Evolutionary conservation across 345 rosid genomes (phyloP).

Genomic region (Camelina sativa): DNA sequence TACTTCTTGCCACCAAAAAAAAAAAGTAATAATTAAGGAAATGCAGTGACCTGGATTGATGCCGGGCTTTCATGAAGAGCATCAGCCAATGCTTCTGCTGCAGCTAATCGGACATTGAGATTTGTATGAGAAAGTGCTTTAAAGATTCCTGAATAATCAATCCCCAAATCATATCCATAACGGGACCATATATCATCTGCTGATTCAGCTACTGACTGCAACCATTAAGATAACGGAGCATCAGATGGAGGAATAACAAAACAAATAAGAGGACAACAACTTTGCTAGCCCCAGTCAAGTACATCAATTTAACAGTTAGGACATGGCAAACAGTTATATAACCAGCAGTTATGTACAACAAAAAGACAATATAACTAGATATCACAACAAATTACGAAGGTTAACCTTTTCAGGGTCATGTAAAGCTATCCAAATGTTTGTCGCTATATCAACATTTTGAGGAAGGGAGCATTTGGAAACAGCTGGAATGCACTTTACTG

Average conservation of each 20-base stretch:
- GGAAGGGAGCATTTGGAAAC: conserved; percentile 77
- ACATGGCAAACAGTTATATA: not conserved
- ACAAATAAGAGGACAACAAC: conserved; percentile 4
- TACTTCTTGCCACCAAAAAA: conserved; percentile 18
- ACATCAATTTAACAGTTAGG: conserved; percentile 6
- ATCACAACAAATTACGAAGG: conserved; percentile 29
- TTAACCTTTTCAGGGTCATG: conserved; percentile 96
- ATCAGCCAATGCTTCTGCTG: conserved; percentile 97
- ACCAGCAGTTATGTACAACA: conserved; percentile 7
- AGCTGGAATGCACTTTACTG: conserved; percentile 90
- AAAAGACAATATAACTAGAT: not conserved
- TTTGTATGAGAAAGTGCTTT: conserved; percentile 85
- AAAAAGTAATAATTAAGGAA: conserved; percentile 10
- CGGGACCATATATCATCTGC: conserved; percentile 97
- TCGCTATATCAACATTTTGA: conserved; percentile 73
- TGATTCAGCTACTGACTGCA: conserved; percentile 86
- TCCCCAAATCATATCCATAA: conserved; percentile 86
- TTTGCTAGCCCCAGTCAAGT: conserved; percentile 19
- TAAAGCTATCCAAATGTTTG: conserved; percentile 89
- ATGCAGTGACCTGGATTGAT: conserved; percentile 69
- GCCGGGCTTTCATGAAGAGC: conserved; percentile 93
- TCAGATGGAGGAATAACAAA: conserved; percentile 26
- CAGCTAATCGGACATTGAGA: conserved; percentile 84
- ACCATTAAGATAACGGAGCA: conserved; percentile 22
- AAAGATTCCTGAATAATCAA: conserved; percentile 88